Conservation (phyloP, 306 rosid species). For the Vicia faba region DNA sequence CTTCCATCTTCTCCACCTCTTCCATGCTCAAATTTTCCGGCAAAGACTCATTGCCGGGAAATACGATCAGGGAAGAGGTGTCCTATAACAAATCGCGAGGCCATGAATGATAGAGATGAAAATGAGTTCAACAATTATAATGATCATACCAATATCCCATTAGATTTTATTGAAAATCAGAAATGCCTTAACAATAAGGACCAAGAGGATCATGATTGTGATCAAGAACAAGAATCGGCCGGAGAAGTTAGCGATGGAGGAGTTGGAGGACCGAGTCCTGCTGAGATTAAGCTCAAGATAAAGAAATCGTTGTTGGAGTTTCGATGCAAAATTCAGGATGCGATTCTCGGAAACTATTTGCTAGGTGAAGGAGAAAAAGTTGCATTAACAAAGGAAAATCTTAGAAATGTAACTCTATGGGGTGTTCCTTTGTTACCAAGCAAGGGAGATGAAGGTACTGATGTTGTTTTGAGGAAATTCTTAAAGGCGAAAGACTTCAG, state of each 20-base stretch:
- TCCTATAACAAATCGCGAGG: neutral
- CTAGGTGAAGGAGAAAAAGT: slow-evolving; percentile 40
- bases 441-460: slow-evolving; percentile 73
- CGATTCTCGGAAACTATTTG: slow-evolving; percentile 64
- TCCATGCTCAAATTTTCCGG: slow-evolving; percentile 32
- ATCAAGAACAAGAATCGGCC: slow-evolving; percentile 18
- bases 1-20: neutral
- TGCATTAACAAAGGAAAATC: slow-evolving; percentile 25
- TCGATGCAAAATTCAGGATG: slow-evolving; percentile 68
- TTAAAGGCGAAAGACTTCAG: slow-evolving; percentile 67
- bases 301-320: slow-evolving; percentile 61
- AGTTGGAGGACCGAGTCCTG: slow-evolving; percentile 14
- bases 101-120: slow-evolving; percentile 34
- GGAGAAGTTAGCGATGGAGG: too few species aligned
- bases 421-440: slow-evolving; percentile 86
- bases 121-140: neutral
- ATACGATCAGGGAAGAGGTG: slow-evolving; percentile 27
- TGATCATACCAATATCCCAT: neutral
- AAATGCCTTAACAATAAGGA: neutral
- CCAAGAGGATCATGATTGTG: slow-evolving; percentile 7
- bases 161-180: slow-evolving; percentile 22
- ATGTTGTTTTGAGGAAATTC: slow-evolving; percentile 65
- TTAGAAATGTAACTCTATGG: slow-evolving; percentile 62
- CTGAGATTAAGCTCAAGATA: slow-evolving; percentile 47
- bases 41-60: slow-evolving; percentile 36